Conservation (phyloP, 805 yeast species). For the Starmerella khaoyaiensis region DNA sequence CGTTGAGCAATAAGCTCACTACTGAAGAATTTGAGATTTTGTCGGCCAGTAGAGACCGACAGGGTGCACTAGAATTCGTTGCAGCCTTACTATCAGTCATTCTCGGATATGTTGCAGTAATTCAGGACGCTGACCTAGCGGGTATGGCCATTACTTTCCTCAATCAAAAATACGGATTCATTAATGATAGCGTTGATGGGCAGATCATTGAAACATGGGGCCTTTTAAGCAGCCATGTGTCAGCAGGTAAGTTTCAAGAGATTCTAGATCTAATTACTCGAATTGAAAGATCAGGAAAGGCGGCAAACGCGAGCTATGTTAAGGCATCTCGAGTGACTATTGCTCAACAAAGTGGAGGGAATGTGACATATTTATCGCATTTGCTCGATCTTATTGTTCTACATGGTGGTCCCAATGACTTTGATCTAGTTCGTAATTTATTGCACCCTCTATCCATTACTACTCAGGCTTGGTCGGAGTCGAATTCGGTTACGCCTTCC, state of each 20-base stretch:
- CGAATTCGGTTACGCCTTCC: conserved; percentile 24
- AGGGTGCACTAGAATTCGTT: conserved; percentile 16
- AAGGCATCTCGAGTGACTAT: conserved; percentile 39
- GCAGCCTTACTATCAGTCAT: conserved; percentile 18
- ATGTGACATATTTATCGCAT: conserved; percentile 40
- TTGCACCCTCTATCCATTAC: conserved; percentile 58
- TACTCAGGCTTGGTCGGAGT: not conserved
- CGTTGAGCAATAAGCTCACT: conserved; percentile 61
- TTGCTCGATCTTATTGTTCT: conserved; percentile 53
- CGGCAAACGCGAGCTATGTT: conserved; percentile 28
- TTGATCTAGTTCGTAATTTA: conserved; percentile 25
- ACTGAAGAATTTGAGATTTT: conserved; percentile 31
- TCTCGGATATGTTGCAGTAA: conserved; percentile 17
- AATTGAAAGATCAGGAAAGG: conserved; percentile 15
- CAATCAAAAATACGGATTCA: conserved; percentile 30
- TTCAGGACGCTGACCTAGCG: conserved; percentile 50
- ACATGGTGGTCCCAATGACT: conserved; percentile 65
- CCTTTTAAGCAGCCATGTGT: conserved; percentile 19
- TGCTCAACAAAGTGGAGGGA: conserved; percentile 22
- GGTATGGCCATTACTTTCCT: conserved; percentile 69
- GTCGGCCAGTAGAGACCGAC: conserved; percentile 22
- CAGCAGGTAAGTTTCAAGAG: conserved; percentile 15
- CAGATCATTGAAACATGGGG: conserved; percentile 29
- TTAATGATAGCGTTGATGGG: conserved; percentile 18
- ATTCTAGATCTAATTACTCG: conserved; percentile 14